Percentiles rank a stretch among this genome's conserved stretches.
Evolutionary conservation across 1,284 basidiomycete genomes (phyloP).

Genomic region (Apiotrichum porosum): DNA sequence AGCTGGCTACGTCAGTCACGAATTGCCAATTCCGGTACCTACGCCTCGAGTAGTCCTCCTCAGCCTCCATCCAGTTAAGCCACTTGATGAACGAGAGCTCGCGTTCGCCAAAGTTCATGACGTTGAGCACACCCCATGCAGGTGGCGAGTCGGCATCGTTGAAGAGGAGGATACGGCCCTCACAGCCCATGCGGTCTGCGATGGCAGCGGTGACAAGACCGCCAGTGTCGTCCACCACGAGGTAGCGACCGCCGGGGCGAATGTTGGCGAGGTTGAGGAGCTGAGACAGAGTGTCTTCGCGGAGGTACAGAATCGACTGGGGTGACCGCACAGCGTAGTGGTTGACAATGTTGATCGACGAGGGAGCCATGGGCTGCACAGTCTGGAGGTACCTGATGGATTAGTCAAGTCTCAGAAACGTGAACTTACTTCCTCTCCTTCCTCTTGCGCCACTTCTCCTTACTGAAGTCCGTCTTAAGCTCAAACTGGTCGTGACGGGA

Average conservation of each 20-base stretch:
- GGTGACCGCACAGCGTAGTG: slow-evolving; percentile 70
- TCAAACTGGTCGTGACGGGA: slow-evolving; percentile 83
- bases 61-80: slow-evolving; percentile 87
- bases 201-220: slow-evolving; percentile 82
- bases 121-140: slow-evolving; percentile 73
- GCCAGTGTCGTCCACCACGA: slow-evolving; percentile 88
- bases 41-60: slow-evolving; percentile 57
- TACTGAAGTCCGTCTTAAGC: slow-evolving; percentile 91
- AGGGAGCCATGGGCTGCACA: slow-evolving; percentile 84
- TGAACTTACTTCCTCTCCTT: slow-evolving; percentile 82
- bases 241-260: slow-evolving; percentile 75
- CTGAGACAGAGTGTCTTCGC: slow-evolving; percentile 83
- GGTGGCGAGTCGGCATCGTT: slow-evolving; percentile 91
- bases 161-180: slow-evolving; percentile 76
- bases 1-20: no score
- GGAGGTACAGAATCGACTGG: slow-evolving; percentile 73
- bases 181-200: slow-evolving; percentile 77
- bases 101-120: slow-evolving; percentile 78
- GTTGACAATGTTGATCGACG: slow-evolving; percentile 78
- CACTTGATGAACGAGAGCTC: slow-evolving; percentile 60
- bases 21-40: no score
- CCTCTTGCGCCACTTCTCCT: slow-evolving; percentile 90
- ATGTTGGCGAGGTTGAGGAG: slow-evolving; percentile 79
- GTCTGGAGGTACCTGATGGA: slow-evolving; percentile 75
- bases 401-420: not conserved